Base-by-base conservation (phyloP, 352 stramenopile genomes). In the Elongisporangium anandrum region DNA sequence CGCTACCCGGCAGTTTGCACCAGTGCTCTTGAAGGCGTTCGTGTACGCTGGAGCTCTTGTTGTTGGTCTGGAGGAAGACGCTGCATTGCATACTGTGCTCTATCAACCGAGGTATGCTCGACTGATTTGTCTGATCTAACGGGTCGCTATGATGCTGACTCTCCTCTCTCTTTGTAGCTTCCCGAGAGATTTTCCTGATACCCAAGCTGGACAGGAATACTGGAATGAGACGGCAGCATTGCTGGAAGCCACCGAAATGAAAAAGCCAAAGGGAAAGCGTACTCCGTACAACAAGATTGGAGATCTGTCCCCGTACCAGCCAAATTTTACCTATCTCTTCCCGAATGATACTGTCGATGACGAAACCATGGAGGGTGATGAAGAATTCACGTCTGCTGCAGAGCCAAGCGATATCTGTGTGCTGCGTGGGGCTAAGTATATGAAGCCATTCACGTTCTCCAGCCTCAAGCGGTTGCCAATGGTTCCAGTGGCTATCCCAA, bases 161-260 rank as follows among this genome's bases (percentile, higher is more conserved):
- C 23, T 57, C 22, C 12, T 61, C 24, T 15, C 15, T 13, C 50
- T 70, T 24, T 52, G 23, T 64, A 93, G 83, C 50, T 95, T 94
- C 65, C 86, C 86, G 7, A 65, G 79, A 6, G 86, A 95, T 64
- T 95, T 79, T 48, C 86, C 86, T 0, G 86, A 94, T 51, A 85
- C 86, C 1, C 54, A 72, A 21, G 69, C 80, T 39, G 80, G 86
- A 9, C 59, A 70, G 23, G 41, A 23, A n/a, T 88, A 84, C 61
- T 95, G 86, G 86, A 53, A 79, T 20, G 26, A 64, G 6, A 54
- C 68, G 41, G 69, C 70, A 0, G 21, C 56, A 3, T 49, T 59
- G 2, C 34, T 71, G 0, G 53, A 73, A 50, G 66, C 26, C 13
- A 56, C 73, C 15, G 60, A 85, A 19, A 23, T 63, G 4, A 77